Evolutionary conservation across 169 alveolate species (phyloP), one percentile per base, ranked within the genome.

Genomic region (Plasmodium coatneyi): DNA sequence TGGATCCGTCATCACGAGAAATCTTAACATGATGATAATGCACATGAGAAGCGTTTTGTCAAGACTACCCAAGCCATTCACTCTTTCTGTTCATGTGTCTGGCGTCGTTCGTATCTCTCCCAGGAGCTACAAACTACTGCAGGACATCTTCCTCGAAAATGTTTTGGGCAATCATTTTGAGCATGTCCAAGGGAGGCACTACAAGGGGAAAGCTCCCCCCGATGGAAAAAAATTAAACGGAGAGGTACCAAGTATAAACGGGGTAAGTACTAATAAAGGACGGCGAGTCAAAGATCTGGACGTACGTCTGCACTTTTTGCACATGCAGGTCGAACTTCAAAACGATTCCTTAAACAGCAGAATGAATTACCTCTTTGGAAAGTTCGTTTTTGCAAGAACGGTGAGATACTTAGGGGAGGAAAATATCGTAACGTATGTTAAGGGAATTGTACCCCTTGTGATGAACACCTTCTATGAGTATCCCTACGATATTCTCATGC

Each of bases 21-120:
- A 86, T 76, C 28, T 72, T 6, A 74, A 86, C 41, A 1, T 86
- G 6, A 39, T 86, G 22, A 30, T 86, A n/a, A 39, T 32, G 14
- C 80, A 74, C 80, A 74, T 16, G 30, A 86, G 93, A 56, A 86
- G 80, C 70, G 16, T 86, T 2, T 28, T 86, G 36, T 86, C 56
- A 9, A 74, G 46, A 52, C 30, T 19, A 2, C 34, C 9, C 16
- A 86, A 76, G 4, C 19, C 43, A 4, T 66, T 86, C 39, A 28
- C 49, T 7, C 28, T 86, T 9, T 74, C 70, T 1, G 19, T 76
- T 10, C 28, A 76, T 25, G 70, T 6, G 16, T 46, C 81, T 14
- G 84, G 93, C 3, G 60, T 54, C n/a, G 19, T 78, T 28, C 32
- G 54, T 28, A 0, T 86, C 43, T 86, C 86, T 0, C 93, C 93